A percentile compares a stretch with the other conserved stretches of the same genome.
Conservation (phyloP, 805 yeast species). For the Metschnikowia gelsemii region DNA sequence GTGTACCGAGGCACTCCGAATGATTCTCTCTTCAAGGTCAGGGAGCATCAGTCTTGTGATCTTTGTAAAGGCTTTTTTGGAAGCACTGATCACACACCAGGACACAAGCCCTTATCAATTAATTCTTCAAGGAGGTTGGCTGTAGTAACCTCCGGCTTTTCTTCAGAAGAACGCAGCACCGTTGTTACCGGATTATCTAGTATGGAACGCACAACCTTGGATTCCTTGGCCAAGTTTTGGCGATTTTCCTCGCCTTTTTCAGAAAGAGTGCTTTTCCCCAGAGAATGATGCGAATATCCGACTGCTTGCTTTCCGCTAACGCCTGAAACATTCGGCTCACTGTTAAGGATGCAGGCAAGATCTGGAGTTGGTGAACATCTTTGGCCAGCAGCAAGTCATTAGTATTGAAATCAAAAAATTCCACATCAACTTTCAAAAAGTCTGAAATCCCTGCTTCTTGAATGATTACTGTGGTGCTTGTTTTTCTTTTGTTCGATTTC, state of each 20-base stretch:
- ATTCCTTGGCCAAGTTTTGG: background rate
- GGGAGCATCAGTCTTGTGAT: conserved; percentile 63
- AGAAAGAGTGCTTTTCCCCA: conserved; percentile 53
- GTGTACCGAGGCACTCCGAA: conserved; percentile 56
- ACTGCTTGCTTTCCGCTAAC: conserved; percentile 55
- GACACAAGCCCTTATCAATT: conserved; percentile 52
- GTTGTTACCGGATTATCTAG: conserved; percentile 48
- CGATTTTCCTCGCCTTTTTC: conserved; percentile 46
- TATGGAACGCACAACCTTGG: conserved; percentile 47
- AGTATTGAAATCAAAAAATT: conserved; percentile 57
- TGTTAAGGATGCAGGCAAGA: conserved; percentile 62
- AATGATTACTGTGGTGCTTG: background rate
- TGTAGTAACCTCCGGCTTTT: conserved; percentile 42
- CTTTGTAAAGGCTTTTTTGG: conserved; percentile 70
- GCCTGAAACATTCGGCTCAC: conserved; percentile 61
- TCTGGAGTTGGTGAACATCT: conserved; percentile 33
- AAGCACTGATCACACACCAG: conserved; percentile 69
- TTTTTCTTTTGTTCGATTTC: conserved; percentile 14
- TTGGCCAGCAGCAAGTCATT: conserved; percentile 45
- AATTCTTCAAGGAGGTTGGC: conserved; percentile 49
- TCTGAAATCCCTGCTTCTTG: conserved; percentile 13
- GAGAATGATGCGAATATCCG: conserved; percentile 50
- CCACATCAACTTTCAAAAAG: conserved; percentile 45
- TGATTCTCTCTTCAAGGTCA: conserved; percentile 47
- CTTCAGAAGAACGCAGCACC: conserved; percentile 40